Evolutionary conservation across 768 basidiomycete genomes (phyloP), one percentile per base, ranked within the genome.

Genomic region (Lepiota brunneoincarnata): DNA sequence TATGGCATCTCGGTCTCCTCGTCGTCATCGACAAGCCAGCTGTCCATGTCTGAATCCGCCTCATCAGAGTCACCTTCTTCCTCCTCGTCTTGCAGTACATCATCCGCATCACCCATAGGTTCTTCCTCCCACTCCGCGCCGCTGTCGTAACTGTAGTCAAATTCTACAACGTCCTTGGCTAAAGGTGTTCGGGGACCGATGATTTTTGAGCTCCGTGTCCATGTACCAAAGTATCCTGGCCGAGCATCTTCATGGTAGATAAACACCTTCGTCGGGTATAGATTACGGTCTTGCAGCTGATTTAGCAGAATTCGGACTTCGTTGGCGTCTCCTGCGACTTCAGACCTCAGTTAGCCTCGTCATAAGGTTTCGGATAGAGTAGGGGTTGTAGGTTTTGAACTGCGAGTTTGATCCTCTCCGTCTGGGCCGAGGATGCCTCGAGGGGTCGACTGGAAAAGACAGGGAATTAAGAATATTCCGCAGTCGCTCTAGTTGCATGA

Each of bases 41-140:
- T 83, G 49, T 91, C 91, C 58, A 84, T 61, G 54, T 93, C 92
- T 11, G 87, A 91, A 64, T 89, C 90, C 2, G 73, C 75, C 26
- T 82, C 86, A 14, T 80, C 84, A 5, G 70, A 72, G 1, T 77
- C 81, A 9, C 72, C 81, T 7, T 79, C 82, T 9, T 83, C 85
- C 4, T 78, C 84, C 12, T 83, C 87, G 14, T 91, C 90, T 4
- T 88, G 86, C 6, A 78, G 72, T 6, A 87, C 81, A 51, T 90
- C 87, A 45, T 91, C 90, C 46, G 87, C 91, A 10, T 83, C 90
- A 20, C 86, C 91, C 2, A 78, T 81, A 18, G 85, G 84, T 64
- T 94, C 93, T 54, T 89, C 90, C 58, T 93, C 92, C 97, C 97
- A 98, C 61, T 98, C 97, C 61, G 87, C 93, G 12, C 92, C 96